These are phyloP conservation scores for Colletotrichum navitas DNA, from an alignment of 2,329 filamentous ascomycete species.

Conservation along the genomic window DNA sequence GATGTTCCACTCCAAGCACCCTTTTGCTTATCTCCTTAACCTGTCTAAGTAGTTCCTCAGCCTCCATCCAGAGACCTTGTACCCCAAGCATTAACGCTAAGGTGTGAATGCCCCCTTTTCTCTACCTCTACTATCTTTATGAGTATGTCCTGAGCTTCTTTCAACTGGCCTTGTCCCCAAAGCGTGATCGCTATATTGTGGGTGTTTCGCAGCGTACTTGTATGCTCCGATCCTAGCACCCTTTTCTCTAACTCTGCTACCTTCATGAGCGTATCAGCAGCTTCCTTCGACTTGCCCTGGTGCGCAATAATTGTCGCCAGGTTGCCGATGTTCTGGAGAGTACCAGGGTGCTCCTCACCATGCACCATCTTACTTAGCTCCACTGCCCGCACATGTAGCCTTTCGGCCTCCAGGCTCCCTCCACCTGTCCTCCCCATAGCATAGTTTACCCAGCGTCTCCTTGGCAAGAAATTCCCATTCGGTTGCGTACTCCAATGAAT, in stretches of 20 bases:
- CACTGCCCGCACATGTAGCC: neutral
- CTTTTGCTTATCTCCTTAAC: neutral
- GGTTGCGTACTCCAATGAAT: too few relatives aligned
- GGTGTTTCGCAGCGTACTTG: neutral
- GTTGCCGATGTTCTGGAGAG: too few relatives aligned
- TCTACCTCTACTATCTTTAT: neutral
- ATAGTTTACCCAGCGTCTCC: neutral
- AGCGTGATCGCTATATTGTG: neutral
- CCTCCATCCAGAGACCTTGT: neutral
- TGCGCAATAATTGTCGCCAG: too few relatives aligned
- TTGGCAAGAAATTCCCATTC: neutral
- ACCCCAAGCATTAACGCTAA: too few relatives aligned
- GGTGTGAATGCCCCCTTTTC: neutral
- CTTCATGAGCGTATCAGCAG: too few relatives aligned
- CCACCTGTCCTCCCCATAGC: neutral
- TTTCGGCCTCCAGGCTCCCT: neutral
- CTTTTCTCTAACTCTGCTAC: too few relatives aligned
- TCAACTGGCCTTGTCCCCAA: neutral
- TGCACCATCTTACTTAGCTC: neutral
- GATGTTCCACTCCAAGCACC: neutral
- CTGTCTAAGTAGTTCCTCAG: neutral
- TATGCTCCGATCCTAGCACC: too few relatives aligned
- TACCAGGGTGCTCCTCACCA: too few relatives aligned
- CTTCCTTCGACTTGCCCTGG: too few relatives aligned
- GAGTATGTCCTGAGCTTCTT: neutral